Evolutionary conservation across 495 filamentous ascomycete genomes (phyloP).

Genomic region (Margaritispora aquatica): DNA sequence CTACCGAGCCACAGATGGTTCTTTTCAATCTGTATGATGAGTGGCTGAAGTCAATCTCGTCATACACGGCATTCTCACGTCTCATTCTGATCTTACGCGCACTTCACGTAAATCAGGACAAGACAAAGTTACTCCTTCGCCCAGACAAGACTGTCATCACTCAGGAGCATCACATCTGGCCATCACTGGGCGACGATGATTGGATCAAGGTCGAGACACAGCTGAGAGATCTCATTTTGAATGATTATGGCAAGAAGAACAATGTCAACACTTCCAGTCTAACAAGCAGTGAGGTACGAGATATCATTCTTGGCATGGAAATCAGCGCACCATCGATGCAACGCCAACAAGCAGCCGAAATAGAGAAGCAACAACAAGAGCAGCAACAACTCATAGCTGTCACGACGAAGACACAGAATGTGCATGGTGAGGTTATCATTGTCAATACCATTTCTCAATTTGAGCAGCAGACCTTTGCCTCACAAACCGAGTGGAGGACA

Average conservation of each 20-base stretch:
- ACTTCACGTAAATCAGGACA: slow-evolving; percentile 95
- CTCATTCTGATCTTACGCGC: slow-evolving; percentile 92
- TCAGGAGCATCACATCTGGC: slow-evolving; percentile 99
- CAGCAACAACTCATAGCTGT: slow-evolving; percentile 95
- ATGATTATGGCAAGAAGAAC: slow-evolving; percentile 99
- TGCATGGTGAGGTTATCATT: slow-evolving; percentile 95
- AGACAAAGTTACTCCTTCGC: slow-evolving; percentile 94
- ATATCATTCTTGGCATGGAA: slow-evolving; percentile 99
- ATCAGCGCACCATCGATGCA: slow-evolving; percentile 98
- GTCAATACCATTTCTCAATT: slow-evolving; percentile 97
- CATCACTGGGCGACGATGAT: slow-evolving; percentile 86
- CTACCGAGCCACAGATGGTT: slow-evolving; percentile 99
- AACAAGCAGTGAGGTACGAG: slow-evolving; percentile 93
- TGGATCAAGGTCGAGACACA: slow-evolving; percentile 99
- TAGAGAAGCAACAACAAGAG: slow-evolving; percentile 98
- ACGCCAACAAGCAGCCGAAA: slow-evolving; percentile 96
- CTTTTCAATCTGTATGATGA: slow-evolving; percentile 99
- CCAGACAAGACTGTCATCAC: slow-evolving; percentile 98
- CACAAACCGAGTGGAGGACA: slow-evolving; percentile 98
- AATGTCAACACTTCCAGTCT: slow-evolving; percentile 97
- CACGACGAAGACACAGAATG: slow-evolving; percentile 97
- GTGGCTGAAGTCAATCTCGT: slow-evolving; percentile 97
- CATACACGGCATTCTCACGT: slow-evolving; percentile 97
- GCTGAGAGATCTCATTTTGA: slow-evolving; percentile 90
- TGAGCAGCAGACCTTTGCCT: slow-evolving; percentile 94